A percentile compares a stretch with the other conserved stretches of the same genome.
phyloP scores from a whole-genome alignment of 169 alveolate species.

The Plasmodium reichenowi region DNA sequence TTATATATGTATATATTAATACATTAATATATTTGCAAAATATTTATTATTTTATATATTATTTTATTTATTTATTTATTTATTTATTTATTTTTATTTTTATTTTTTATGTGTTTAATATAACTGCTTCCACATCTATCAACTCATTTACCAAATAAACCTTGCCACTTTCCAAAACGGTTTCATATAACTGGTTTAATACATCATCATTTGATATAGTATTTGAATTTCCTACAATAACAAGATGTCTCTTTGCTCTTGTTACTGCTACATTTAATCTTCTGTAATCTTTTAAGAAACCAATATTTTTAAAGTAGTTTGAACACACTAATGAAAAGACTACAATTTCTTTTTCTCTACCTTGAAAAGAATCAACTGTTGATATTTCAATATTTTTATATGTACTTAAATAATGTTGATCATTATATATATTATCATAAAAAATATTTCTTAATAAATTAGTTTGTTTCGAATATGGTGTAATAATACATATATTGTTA shows the following conservation, averaged over 20 bases:
- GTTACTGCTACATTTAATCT: constrained; percentile 92
- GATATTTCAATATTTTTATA: constrained; percentile 52
- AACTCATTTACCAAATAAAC: constrained; percentile 60
- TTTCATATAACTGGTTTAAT: constrained; percentile 59
- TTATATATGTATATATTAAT: too few relatives aligned
- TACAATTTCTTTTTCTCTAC: constrained; percentile 77
- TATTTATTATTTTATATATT: too few relatives aligned
- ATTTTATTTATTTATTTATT: too few relatives aligned
- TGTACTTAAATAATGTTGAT: constrained; percentile 13
- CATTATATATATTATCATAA: constrained; percentile 36
- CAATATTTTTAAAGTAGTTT: constrained; percentile 79
- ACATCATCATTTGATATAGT: constrained; percentile 76
- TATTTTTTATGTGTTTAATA: neutral
- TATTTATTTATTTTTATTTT: too few relatives aligned
- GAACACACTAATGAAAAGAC: constrained; percentile 74
- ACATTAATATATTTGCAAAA: too few relatives aligned
- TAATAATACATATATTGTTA: constrained; percentile 54
- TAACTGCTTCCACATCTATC: constrained; percentile 43
- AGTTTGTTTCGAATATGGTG: constrained; percentile 70
- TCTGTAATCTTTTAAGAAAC: constrained; percentile 86
- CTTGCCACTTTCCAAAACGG: constrained; percentile 31
- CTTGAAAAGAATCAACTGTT: constrained; percentile 77
- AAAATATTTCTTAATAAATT: constrained; percentile 39
- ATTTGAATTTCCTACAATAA: constrained; percentile 85
- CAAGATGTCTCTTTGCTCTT: constrained; percentile 87